Percentiles rank a stretch among this genome's conserved stretches.
Evolutionary conservation across 768 basidiomycete species (phyloP).

Genomic region (Agrocybe praecox): DNA sequence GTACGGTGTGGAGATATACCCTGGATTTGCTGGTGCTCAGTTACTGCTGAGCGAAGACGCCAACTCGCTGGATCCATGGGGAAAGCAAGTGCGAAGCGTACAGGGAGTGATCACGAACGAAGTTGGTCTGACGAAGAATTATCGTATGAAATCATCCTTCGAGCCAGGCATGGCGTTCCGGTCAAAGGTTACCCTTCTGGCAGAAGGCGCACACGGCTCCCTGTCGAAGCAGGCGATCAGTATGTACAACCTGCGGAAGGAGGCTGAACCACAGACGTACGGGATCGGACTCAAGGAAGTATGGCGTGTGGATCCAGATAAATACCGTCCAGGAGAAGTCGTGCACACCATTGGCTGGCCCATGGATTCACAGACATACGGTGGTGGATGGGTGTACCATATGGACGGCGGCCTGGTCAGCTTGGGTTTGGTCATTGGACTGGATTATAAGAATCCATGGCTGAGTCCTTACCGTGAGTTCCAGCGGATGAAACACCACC

Average conservation of each 20-base stretch:
- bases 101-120: slow-evolving; percentile 91
- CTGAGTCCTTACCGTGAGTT: slow-evolving; percentile 91
- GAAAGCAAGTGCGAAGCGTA: slow-evolving; percentile 50
- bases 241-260: slow-evolving; percentile 72
- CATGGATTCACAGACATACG: slow-evolving; percentile 79
- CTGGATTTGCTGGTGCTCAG: slow-evolving; percentile 93
- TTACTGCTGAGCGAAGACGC: slow-evolving; percentile 67
- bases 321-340: slow-evolving; percentile 76
- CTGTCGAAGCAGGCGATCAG: slow-evolving; percentile 79
- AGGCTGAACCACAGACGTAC: slow-evolving; percentile 88
- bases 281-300: slow-evolving; percentile 97
- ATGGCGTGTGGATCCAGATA: slow-evolving; percentile 77
- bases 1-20: slow-evolving; percentile 92
- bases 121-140: slow-evolving; percentile 83
- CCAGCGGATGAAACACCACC: slow-evolving; percentile 91
- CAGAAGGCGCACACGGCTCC: slow-evolving; percentile 94
- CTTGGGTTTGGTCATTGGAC: slow-evolving; percentile 88
- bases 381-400: slow-evolving; percentile 95
- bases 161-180: slow-evolving; percentile 97
- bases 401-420: slow-evolving; percentile 92
- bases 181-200: slow-evolving; percentile 88
- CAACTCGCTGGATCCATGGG: slow-evolving; percentile 42
- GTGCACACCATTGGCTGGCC: slow-evolving; percentile 97
- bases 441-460: slow-evolving; percentile 95
- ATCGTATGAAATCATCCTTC: slow-evolving; percentile 80